Percentiles rank a stretch among this genome's conserved stretches.
Conservation (phyloP, 225 moss, liverwort and hornwort species). For the Neckera pumila region DNA sequence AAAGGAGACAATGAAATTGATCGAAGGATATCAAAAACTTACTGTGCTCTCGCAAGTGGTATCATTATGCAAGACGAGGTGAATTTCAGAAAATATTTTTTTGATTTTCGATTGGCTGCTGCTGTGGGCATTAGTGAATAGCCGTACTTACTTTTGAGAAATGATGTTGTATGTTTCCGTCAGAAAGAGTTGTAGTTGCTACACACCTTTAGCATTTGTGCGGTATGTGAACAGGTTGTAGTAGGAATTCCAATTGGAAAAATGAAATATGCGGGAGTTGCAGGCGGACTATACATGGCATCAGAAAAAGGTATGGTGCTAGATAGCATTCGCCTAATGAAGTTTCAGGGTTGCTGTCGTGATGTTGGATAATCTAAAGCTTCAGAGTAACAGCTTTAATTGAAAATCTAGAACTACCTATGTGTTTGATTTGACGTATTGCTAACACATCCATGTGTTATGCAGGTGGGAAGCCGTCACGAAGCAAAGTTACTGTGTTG, state of each 20-base stretch:
- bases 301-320: slow-evolving; percentile 44
- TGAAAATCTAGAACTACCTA: not conserved
- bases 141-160: not conserved
- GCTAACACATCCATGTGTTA: not conserved
- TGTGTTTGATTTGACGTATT: not conserved
- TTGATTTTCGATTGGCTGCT: not conserved
- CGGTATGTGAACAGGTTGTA: slow-evolving; percentile 28
- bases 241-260: slow-evolving; percentile 63
- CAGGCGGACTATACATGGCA: slow-evolving; percentile 88
- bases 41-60: slow-evolving; percentile 72
- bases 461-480: slow-evolving; percentile 70
- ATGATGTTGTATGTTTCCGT: not conserved
- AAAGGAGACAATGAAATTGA: slow-evolving; percentile 7
- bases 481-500: slow-evolving; percentile 58
- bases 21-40: slow-evolving; percentile 63
- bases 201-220: not conserved
- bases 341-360: not conserved
- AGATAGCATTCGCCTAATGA: not conserved
- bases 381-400: not conserved
- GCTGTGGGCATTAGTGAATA: not conserved
- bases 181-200: not conserved
- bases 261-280: slow-evolving; percentile 72
- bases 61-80: slow-evolving; percentile 61
- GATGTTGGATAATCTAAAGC: not conserved
- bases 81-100: not conserved